Evolutionary conservation across 139 green algal genomes (phyloP), one percentile per base, ranked within the genome.

Genomic region (Ulvella scutata): DNA sequence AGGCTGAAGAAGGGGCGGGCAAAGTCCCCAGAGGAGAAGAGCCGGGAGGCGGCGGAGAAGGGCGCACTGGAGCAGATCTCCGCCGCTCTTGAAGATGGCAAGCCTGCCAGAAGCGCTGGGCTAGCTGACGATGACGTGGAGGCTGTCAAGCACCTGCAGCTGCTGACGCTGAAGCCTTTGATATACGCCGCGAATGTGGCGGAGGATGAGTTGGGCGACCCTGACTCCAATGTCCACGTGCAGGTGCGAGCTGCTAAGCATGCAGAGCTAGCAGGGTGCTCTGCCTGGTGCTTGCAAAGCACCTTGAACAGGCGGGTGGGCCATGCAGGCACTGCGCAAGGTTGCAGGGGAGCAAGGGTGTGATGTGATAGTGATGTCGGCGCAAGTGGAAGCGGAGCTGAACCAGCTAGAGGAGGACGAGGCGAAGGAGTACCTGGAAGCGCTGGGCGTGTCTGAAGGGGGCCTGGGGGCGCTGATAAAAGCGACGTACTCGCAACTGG

Each of bases 181-280:
- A 85, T 92, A 17, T 96, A 95, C 62, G 91, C 90, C 0, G 94
- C 92, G 21, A 98, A 98, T 76, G 93, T 98, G 26, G 73, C 82
- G 0, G 94, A 99, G 82, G 84, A 87, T 4, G 92, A 98, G 72
- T 85, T 99, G 0, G 89, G 87, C 1, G 76, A 89, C 74, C 61
- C 85, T 38, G 90, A 81, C 4, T 77, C 78, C 81, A 98, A 98
- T 85, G n/a, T 38, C 23, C 81, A 97, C 73, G 92, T 97, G 10
- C 43, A 89, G 79, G 87, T 86, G 76, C 35, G 60, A 4, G 20
- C 26, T 23, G 33, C n/a, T 39, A 38, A 36, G 28, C 31, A 38
- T 40, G 67, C 31, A 75, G 36, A 37, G 29, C 17, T 59, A n/a
- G n/a, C n/a, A n/a, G n/a, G 40, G 40, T 59, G 40, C 40, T 26